phyloP scores from a whole-genome alignment of 768 basidiomycete species.

The Pisolithus orientalis region DNA sequence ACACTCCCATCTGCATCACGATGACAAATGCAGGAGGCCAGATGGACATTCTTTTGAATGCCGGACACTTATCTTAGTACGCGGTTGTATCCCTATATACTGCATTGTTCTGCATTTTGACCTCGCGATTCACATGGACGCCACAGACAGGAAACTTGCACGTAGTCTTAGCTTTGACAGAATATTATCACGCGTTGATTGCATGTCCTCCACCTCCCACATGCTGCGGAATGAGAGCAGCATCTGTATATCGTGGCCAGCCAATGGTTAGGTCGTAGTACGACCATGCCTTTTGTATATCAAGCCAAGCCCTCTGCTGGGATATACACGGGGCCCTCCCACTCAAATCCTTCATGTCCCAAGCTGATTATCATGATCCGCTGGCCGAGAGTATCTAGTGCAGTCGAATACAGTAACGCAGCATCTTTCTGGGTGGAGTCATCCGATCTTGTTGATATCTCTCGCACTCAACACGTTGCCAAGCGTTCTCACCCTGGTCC shows the following conservation, averaged over 20 bases:
- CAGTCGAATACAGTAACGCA: constrained; percentile 50
- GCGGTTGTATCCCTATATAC: constrained; percentile 5
- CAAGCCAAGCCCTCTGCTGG: no score
- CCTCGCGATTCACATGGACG: constrained; percentile 7
- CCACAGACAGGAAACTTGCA: background rate
- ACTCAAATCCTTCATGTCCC: constrained; percentile 9
- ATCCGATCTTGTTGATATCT: constrained; percentile 43
- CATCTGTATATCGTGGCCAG: no score
- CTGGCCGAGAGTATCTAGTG: constrained; percentile 31
- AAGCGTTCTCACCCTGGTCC: no score
- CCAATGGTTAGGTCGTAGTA: no score
- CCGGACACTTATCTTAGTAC: constrained; percentile 14
- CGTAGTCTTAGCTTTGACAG: constrained; percentile 2
- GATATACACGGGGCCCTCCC: no score
- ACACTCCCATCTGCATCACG: constrained; percentile 1
- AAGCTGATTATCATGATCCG: constrained; percentile 28
- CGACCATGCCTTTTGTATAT: no score
- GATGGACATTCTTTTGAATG: constrained; percentile 6
- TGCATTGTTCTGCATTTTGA: constrained; percentile 7
- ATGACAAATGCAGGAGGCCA: background rate
- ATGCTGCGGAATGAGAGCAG: no score
- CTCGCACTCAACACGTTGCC: constrained; percentile 38
- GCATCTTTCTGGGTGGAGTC: constrained; percentile 63
- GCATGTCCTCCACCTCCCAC: background rate
- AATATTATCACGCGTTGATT: background rate